phyloP scores from a whole-genome alignment of 768 basidiomycete species.

The Amanita rubescens region DNA sequence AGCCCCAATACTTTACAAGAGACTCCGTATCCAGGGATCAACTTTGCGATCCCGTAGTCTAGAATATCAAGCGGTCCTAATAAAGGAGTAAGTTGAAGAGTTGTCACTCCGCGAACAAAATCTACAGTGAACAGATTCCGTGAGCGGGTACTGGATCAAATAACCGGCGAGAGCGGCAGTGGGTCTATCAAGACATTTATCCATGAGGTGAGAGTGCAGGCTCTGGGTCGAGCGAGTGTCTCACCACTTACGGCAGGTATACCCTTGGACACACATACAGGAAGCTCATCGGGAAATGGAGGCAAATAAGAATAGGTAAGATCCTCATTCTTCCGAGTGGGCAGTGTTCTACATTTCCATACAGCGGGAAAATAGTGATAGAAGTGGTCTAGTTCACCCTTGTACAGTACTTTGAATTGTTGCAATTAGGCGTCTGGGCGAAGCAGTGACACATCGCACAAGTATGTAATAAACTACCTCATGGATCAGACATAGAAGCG shows the following conservation, averaged over 20 bases:
- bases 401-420: neutral
- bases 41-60: slow-evolving; percentile 70
- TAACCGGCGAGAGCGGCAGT: slow-evolving; percentile 48
- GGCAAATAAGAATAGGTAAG: slow-evolving; percentile 46
- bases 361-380: slow-evolving; percentile 41
- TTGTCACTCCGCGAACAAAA: neutral
- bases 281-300: slow-evolving; percentile 83
- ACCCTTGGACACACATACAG: slow-evolving; percentile 72
- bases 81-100: slow-evolving; percentile 37
- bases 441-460: too few species aligned
- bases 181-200: slow-evolving; percentile 69
- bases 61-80: slow-evolving; percentile 73
- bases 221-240: neutral
- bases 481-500: too few species aligned
- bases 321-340: slow-evolving; percentile 10
- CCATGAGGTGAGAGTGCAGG: slow-evolving; percentile 50
- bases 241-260: slow-evolving; percentile 42
- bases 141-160: slow-evolving; percentile 43
- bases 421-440: too few species aligned
- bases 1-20: slow-evolving; percentile 67
- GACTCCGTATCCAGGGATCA: slow-evolving; percentile 82
- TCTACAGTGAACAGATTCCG: slow-evolving; percentile 38
- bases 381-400: slow-evolving; percentile 25
- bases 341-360: neutral
- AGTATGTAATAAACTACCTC: too few species aligned